phyloP scores from a whole-genome alignment of 352 stramenopile genomes.

The Phytopythium litorale region DNA sequence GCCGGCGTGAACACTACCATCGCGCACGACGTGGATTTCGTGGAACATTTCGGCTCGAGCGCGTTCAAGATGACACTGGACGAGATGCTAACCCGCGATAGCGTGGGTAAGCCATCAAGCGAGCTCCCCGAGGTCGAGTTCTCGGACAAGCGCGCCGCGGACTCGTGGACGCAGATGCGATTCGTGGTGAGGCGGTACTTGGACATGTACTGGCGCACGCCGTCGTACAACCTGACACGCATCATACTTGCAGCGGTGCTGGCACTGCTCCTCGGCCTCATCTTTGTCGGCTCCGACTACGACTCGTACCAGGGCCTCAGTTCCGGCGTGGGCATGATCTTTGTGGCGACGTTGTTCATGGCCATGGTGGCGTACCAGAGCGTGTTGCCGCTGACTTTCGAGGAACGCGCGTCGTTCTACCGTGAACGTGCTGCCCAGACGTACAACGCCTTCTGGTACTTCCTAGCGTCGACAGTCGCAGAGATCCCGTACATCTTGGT shows the following conservation, averaged over 20 bases:
- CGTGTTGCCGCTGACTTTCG: constrained; percentile 57
- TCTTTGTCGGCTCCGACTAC: constrained; percentile 41
- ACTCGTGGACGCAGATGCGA: constrained; percentile 16
- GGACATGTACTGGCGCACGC: constrained; percentile 28
- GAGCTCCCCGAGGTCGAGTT: constrained; percentile 12
- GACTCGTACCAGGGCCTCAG: constrained; percentile 27
- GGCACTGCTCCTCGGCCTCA: constrained; percentile 60
- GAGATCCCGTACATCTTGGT: too few relatives aligned
- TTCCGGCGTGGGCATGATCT: constrained; percentile 61
- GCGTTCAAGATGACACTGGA: too few relatives aligned
- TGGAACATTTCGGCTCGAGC: too few relatives aligned
- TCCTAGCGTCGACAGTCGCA: constrained; percentile 17
- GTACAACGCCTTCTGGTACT: constrained; percentile 63
- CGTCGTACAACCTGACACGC: constrained; percentile 50
- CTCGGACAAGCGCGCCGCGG: constrained; percentile 14
- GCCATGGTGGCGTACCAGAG: constrained; percentile 62
- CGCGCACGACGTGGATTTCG: too few relatives aligned
- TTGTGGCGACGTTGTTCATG: constrained; percentile 67
- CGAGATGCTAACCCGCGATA: too few relatives aligned
- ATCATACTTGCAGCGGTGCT: constrained; percentile 47
- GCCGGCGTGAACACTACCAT: too few relatives aligned
- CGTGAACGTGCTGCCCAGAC: constrained; percentile 73
- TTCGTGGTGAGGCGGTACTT: constrained; percentile 64
- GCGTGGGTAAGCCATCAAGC: too few relatives aligned
- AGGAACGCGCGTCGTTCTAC: constrained; percentile 84